These are phyloP conservation scores for Aquilaria yunnanensis DNA, from an alignment of 345 rosid genomes.

Conservation along the genomic window DNA sequence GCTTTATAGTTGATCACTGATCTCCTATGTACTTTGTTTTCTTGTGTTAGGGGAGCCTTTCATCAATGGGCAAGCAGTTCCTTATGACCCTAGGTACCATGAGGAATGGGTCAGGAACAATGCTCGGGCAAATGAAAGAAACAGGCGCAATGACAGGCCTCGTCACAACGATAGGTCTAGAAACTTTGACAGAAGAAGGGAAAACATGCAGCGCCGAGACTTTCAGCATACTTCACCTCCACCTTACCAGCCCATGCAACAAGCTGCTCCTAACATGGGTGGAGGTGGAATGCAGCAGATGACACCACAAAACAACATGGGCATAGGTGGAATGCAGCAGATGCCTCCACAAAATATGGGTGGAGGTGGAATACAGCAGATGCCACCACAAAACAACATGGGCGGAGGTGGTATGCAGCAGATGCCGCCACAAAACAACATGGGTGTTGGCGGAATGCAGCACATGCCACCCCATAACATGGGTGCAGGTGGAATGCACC, in stretches of 20 bases:
- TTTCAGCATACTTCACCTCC: slow-evolving; percentile 23
- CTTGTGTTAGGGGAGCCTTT: slow-evolving; percentile 71
- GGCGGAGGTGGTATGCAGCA: slow-evolving; percentile 10
- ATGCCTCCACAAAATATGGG: slow-evolving; percentile 22
- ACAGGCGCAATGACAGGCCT: slow-evolving; percentile 81
- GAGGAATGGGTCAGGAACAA: slow-evolving; percentile 99
- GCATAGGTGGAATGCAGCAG: slow-evolving; percentile 12
- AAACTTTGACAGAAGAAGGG: slow-evolving; percentile 89
- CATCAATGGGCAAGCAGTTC: slow-evolving; percentile 91
- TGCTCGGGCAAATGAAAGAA: slow-evolving; percentile 81
- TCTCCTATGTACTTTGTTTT: too few species aligned
- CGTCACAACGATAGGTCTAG: slow-evolving; percentile 70
- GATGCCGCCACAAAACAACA: slow-evolving; percentile 4
- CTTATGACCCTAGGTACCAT: slow-evolving; percentile 90
- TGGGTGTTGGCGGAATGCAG: slow-evolving; percentile 8
- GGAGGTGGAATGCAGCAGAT: slow-evolving; percentile 25
- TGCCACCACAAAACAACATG: slow-evolving; percentile 21
- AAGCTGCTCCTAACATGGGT: slow-evolving; percentile 17
- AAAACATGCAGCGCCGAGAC: slow-evolving; percentile 39
- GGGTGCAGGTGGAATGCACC: slow-evolving; percentile 6
- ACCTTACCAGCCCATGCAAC: slow-evolving; percentile 33
- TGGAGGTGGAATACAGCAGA: slow-evolving; percentile 9
- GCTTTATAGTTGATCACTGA: too few species aligned
- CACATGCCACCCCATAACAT: slow-evolving; percentile 21
- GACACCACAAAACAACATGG: slow-evolving; percentile 7